These are phyloP conservation scores for Aspergillus glaucus DNA, from an alignment of 2,329 filamentous ascomycete genomes.

Conservation along the genomic window DNA sequence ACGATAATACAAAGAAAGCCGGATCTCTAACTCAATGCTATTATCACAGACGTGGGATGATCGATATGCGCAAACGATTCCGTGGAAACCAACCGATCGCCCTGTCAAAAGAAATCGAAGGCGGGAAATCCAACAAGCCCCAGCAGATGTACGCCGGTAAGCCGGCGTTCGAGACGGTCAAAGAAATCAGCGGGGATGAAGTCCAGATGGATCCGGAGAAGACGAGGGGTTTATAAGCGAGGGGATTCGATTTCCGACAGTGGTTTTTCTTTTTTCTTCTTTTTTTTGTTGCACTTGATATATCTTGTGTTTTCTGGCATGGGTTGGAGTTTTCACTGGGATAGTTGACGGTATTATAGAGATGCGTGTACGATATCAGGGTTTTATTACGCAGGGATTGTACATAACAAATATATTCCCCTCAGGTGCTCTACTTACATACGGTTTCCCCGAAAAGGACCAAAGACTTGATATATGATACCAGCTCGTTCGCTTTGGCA, in stretches of 20 bases:
- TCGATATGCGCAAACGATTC: slow-evolving; percentile 98
- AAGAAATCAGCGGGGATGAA: slow-evolving; percentile 63
- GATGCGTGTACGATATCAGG: slow-evolving; percentile 1
- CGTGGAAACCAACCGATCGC: slow-evolving; percentile 84
- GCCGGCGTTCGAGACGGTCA: slow-evolving; percentile 61
- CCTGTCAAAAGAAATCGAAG: slow-evolving; percentile 58
- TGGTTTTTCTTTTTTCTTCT: background rate
- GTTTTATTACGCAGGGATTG: slow-evolving; percentile 1
- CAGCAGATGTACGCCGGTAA: slow-evolving; percentile 76
- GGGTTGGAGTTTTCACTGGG: slow-evolving; percentile 11
- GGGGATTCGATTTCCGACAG: background rate
- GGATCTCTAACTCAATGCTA: background rate
- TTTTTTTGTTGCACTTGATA: background rate
- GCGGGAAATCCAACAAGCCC: slow-evolving; percentile 38
- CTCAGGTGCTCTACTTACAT: too few species aligned
- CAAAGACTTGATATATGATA: background rate
- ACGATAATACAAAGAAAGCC: background rate
- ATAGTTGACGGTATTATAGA: background rate
- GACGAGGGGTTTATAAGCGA: slow-evolving; percentile 37
- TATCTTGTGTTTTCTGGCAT: slow-evolving; percentile 6
- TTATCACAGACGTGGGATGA: slow-evolving; percentile 62
- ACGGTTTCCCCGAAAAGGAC: too few species aligned
- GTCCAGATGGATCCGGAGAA: slow-evolving; percentile 44
- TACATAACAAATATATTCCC: slow-evolving; percentile 7
- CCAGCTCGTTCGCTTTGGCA: slow-evolving; percentile 9